Conservation (phyloP, 2,329 filamentous ascomycete genomes). For the Diaporthe longicolla region DNA sequence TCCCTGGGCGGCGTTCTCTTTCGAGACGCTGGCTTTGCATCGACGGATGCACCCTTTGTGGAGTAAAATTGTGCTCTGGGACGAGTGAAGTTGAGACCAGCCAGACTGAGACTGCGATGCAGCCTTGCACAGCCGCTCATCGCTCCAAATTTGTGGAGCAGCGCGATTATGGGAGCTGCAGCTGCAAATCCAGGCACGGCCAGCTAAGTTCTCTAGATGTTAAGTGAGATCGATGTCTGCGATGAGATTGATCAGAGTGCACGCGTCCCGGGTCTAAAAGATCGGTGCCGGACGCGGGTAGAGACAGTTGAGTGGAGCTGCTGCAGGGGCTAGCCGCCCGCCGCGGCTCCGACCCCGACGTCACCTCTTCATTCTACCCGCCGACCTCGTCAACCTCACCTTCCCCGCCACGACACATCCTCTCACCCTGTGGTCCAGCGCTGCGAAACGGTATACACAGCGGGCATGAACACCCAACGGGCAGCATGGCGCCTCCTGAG, state of each 20-base stretch:
- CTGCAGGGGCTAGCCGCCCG: neutral
- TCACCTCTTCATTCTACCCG: slow-evolving; percentile 30
- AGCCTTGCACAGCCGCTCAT: slow-evolving; percentile 30
- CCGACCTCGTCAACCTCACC: slow-evolving; percentile 6
- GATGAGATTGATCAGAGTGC: neutral
- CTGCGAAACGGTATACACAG: neutral
- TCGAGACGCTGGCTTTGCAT: neutral
- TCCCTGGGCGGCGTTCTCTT: neutral
- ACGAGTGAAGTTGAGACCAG: neutral
- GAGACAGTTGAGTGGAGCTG: slow-evolving; percentile 4
- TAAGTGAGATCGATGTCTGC: neutral
- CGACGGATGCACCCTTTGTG: slow-evolving; percentile 13
- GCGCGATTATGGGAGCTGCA: too few relatives aligned
- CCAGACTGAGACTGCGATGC: slow-evolving; percentile 14
- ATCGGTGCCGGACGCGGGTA: slow-evolving; percentile 7
- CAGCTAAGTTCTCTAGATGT: neutral
- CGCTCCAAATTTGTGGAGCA: neutral
- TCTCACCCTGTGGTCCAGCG: slow-evolving; percentile 7
- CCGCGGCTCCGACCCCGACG: slow-evolving; percentile 38
- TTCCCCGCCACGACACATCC: slow-evolving; percentile 1
- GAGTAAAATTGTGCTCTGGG: slow-evolving; percentile 28
- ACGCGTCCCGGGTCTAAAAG: slow-evolving; percentile 2
- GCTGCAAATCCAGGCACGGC: neutral
- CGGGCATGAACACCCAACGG: slow-evolving; percentile 55
- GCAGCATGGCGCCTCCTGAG: slow-evolving; percentile 53